phyloP scores from a whole-genome alignment of 805 yeast genomes.

The Saccharomycopsis sp. region DNA sequence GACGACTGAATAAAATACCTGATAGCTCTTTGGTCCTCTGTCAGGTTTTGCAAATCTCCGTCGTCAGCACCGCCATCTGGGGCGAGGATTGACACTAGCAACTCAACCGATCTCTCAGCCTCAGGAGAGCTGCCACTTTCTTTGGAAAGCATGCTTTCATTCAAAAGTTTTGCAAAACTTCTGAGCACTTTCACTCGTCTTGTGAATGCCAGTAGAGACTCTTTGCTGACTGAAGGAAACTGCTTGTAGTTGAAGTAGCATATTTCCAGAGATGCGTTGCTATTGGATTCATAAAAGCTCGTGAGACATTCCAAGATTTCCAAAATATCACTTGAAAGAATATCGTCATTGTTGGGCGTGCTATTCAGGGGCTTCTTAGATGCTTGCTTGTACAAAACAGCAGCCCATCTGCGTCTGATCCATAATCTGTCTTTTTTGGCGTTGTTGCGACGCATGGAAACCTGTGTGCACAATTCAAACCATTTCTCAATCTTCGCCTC shows the following conservation, averaged over 20 bases:
- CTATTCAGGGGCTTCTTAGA: no score
- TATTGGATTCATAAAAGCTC: no score
- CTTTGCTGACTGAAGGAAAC: conserved; percentile 46
- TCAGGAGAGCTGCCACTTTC: no score
- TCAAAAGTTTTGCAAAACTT: conserved; percentile 50
- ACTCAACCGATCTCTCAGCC: conserved; percentile 11
- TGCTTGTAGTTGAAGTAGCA: conserved; percentile 50
- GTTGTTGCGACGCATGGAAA: no score
- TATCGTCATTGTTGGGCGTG: no score
- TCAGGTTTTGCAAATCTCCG: no score
- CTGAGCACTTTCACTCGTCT: conserved; percentile 66
- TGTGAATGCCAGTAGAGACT: conserved; percentile 49
- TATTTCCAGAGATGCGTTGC: no score
- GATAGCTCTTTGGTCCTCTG: conserved; percentile 42
- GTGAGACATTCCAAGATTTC: no score
- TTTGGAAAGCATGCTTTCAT: no score
- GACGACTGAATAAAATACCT: conserved; percentile 51
- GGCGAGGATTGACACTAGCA: not conserved
- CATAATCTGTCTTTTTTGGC: conserved; percentile 10
- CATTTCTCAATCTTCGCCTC: conserved; percentile 41
- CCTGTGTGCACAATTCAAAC: no score
- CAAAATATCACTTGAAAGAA: no score
- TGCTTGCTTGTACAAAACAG: conserved; percentile 35
- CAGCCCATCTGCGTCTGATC: conserved; percentile 41
- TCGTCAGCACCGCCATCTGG: not conserved